Conservation (phyloP, 2,329 filamentous ascomycete species). For the Dactylellina cionopaga region DNA sequence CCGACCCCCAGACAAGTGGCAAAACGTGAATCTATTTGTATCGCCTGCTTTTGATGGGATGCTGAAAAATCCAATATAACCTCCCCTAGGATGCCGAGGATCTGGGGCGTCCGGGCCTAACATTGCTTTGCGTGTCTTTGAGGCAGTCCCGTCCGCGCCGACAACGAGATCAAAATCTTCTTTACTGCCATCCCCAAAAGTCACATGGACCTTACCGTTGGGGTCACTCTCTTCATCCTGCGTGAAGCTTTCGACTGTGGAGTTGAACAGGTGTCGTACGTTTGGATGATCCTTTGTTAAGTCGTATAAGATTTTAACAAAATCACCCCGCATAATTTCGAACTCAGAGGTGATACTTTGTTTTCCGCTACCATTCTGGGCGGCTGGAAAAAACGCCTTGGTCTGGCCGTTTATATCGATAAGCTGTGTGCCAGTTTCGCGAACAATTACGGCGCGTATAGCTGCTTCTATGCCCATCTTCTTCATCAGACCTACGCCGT, state of each 20-base stretch:
- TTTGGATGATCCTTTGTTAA: constrained; percentile 54
- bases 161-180: constrained; percentile 65
- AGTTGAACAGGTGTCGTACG: background rate
- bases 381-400: constrained; percentile 62
- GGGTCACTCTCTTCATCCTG: constrained; percentile 55
- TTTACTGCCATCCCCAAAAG: constrained; percentile 9
- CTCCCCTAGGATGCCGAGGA: background rate
- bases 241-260: constrained; percentile 50
- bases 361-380: constrained; percentile 61
- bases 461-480: constrained; percentile 62
- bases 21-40: constrained; percentile 12
- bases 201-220: constrained; percentile 37
- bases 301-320: constrained; percentile 66
- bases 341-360: constrained; percentile 68
- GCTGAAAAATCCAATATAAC: constrained; percentile 20
- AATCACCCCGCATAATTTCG: constrained; percentile 70
- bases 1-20: constrained; percentile 7
- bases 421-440: constrained; percentile 65
- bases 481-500: constrained; percentile 61
- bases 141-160: constrained; percentile 65
- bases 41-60: constrained; percentile 2
- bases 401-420: constrained; percentile 62
- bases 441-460: constrained; percentile 61
- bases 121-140: constrained; percentile 58
- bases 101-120: background rate